phyloP scores from a whole-genome alignment of 2,329 filamentous ascomycete genomes.

The Trichoderma sp. region DNA sequence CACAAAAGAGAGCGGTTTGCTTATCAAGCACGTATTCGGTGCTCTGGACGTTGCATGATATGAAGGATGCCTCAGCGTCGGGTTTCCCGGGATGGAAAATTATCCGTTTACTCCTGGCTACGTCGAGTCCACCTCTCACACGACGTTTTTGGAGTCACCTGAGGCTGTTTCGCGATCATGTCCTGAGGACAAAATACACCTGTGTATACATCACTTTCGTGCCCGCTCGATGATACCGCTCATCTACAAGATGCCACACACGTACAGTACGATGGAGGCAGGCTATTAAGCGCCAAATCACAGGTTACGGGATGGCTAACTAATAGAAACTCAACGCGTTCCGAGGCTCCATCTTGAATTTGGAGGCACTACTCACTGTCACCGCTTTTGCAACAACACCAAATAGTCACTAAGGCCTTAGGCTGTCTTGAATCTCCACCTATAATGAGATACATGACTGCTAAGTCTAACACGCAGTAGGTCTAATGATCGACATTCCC shows the following conservation, averaged over 20 bases:
- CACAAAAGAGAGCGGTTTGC: conserved; percentile 3
- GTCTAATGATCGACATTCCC: conserved; percentile 19
- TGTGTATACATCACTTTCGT: not conserved
- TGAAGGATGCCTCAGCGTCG: not conserved
- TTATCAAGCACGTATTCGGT: conserved; percentile 1
- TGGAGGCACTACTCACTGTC: not conserved
- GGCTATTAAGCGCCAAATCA: not conserved
- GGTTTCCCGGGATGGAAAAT: conserved; percentile 21
- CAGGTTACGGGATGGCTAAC: not conserved
- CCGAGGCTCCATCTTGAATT: not conserved
- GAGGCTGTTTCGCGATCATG: conserved; percentile 12
- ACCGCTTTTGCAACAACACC: not conserved
- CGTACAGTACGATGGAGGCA: not conserved
- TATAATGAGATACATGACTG: conserved; percentile 7
- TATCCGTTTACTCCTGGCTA: conserved; percentile 8
- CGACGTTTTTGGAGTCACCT: conserved; percentile 5
- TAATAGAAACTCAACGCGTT: not conserved
- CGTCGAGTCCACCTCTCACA: conserved; percentile 1
- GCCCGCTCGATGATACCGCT: not conserved
- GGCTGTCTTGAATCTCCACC: not conserved
- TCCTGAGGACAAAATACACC: conserved; percentile 1
- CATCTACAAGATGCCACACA: not conserved
- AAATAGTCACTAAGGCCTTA: conserved; percentile 1
- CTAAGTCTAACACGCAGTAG: not conserved
- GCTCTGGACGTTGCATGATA: not conserved